Conservation (phyloP, 495 filamentous ascomycete genomes). For the Bathelium albidoporum region DNA sequence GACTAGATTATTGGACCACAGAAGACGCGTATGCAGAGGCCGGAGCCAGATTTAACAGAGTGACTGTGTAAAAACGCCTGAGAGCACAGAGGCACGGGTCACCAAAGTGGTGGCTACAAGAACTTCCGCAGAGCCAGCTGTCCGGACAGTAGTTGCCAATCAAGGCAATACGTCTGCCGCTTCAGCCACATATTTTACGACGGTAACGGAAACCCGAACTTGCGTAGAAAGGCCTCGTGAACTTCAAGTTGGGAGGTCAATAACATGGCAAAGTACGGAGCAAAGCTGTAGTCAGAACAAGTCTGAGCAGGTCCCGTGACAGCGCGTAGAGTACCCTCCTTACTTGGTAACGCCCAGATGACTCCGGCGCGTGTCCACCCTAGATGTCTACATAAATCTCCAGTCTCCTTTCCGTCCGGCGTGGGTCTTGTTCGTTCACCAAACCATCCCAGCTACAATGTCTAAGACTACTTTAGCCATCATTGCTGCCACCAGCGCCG, state of each 20-base stretch:
- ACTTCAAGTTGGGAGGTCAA: too few species aligned
- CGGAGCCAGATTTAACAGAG: neutral
- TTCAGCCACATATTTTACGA: too few species aligned
- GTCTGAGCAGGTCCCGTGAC: neutral
- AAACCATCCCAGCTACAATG: conserved; percentile 16
- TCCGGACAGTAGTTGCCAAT: neutral
- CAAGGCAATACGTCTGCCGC: too few species aligned
- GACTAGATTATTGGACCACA: neutral
- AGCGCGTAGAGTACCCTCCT: neutral
- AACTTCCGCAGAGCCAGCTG: neutral
- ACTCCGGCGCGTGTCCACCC: neutral
- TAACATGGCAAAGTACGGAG: too few species aligned
- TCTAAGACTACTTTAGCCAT: conserved; percentile 59
- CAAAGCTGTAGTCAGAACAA: neutral
- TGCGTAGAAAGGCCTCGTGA: too few species aligned
- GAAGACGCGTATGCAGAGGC: neutral
- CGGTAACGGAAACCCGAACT: too few species aligned
- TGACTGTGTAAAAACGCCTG: neutral
- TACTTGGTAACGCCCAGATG: neutral
- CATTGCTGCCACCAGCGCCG: conserved; percentile 80
- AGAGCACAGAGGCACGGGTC: neutral
- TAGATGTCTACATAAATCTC: neutral
- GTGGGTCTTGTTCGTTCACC: neutral
- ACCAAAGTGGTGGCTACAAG: neutral
- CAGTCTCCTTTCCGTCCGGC: neutral